Conservation (phyloP, 192 early-diverging fungal genomes). For the Geosiphon pyriformis region DNA sequence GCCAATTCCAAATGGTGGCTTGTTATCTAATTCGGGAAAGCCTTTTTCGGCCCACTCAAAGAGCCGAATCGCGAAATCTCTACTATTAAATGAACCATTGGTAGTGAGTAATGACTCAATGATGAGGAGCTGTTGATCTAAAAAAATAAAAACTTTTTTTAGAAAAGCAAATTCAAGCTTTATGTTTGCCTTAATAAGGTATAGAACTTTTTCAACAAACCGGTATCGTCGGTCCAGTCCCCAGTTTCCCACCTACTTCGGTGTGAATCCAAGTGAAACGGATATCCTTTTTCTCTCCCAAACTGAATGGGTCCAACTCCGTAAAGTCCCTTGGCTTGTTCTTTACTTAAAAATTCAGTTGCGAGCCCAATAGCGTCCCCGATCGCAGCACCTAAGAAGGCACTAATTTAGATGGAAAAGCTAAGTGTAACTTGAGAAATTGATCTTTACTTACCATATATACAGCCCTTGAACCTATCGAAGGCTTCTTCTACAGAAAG, state of each 20-base stretch:
- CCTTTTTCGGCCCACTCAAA: slow-evolving; percentile 50
- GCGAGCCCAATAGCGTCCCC: slow-evolving; percentile 61
- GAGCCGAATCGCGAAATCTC: slow-evolving; percentile 46
- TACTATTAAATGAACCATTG: slow-evolving; percentile 43
- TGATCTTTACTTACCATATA: slow-evolving; percentile 29
- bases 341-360: slow-evolving; percentile 55
- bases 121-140: slow-evolving; percentile 57
- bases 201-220: neutral
- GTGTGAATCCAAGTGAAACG: slow-evolving; percentile 37
- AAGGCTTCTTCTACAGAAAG: slow-evolving; percentile 21
- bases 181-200: neutral
- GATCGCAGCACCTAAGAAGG: slow-evolving; percentile 54
- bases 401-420: neutral
- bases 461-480: slow-evolving; percentile 35
- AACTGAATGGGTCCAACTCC: slow-evolving; percentile 56
- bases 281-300: slow-evolving; percentile 41
- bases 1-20: slow-evolving; percentile 53
- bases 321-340: slow-evolving; percentile 39
- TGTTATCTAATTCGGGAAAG: slow-evolving; percentile 42
- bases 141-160: slow-evolving; percentile 39
- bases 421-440: neutral
- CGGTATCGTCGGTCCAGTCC: slow-evolving; percentile 47
- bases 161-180: slow-evolving; percentile 6
- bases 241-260: slow-evolving; percentile 35
- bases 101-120: slow-evolving; percentile 43